Conservation (phyloP, 148 eudicot genomes). For the Rhododendron kiyosumense region DNA sequence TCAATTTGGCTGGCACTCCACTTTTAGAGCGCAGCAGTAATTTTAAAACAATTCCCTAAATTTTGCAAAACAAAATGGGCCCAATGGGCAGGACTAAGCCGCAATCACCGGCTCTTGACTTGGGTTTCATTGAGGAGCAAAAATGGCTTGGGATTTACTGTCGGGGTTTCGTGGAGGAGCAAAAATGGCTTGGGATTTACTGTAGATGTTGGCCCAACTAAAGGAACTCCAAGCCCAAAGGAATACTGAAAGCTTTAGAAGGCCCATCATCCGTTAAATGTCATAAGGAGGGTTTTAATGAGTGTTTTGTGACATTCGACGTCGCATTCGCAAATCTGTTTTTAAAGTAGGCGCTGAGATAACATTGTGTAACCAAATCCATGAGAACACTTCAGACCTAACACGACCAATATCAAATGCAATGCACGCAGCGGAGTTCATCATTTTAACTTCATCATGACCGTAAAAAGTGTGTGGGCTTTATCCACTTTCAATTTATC, state of each 20-base stretch:
- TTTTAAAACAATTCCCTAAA: too few species aligned
- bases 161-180: neutral
- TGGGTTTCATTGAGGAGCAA: neutral
- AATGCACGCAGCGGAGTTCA: too few species aligned
- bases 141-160: too few species aligned
- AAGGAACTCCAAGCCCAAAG: neutral
- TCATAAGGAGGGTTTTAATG: too few species aligned
- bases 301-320: too few species aligned
- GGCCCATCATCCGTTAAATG: neutral
- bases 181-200: neutral
- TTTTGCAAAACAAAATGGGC: neutral
- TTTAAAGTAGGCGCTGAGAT: rapidly evolving
- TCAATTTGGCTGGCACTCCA: too few species aligned
- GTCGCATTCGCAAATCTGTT: too few species aligned
- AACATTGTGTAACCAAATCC: too few species aligned
- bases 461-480: neutral
- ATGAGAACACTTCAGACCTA: too few species aligned
- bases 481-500: neutral
- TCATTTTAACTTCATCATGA: neutral
- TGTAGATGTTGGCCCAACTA: neutral
- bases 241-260: neutral
- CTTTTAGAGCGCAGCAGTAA: too few species aligned
- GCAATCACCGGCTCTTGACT: neutral
- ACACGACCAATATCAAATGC: too few species aligned
- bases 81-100: neutral